These are phyloP conservation scores for Colletotrichum lindemuthianum DNA, from an alignment of 2,329 filamentous ascomycete species.

Conservation along the genomic window DNA sequence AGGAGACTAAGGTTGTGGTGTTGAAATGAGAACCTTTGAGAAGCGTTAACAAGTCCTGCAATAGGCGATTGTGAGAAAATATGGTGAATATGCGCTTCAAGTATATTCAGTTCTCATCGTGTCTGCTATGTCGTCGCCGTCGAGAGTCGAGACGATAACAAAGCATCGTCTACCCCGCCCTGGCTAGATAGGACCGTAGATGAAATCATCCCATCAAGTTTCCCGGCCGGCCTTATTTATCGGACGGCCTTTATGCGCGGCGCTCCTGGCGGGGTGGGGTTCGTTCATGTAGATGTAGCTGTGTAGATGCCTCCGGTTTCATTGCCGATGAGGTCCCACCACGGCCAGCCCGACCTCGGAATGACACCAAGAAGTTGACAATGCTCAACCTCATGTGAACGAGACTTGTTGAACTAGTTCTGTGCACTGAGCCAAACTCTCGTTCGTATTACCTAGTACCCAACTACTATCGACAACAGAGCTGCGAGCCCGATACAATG, in stretches of 20 bases:
- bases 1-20: too few relatives aligned
- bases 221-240: background rate
- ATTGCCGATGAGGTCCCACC: background rate
- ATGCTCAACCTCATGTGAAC: too few relatives aligned
- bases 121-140: too few relatives aligned
- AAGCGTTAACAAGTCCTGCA: too few relatives aligned
- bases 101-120: background rate
- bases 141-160: too few relatives aligned
- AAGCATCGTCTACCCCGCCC: background rate
- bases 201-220: background rate
- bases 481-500: background rate
- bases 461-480: background rate
- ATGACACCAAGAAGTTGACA: too few relatives aligned
- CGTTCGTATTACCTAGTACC: background rate
- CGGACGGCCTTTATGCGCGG: constrained; percentile 12
- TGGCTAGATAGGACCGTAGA: background rate
- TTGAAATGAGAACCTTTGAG: background rate
- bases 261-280: constrained; percentile 14
- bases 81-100: background rate
- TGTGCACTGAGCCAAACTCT: background rate
- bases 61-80: background rate
- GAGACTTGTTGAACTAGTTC: background rate
- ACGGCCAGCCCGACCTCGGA: background rate
- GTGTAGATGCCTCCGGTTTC: background rate
- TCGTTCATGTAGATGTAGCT: too few relatives aligned